A percentile compares a stretch with the other conserved stretches of the same genome.
These are phyloP conservation scores for Fusarium verticillioides DNA, from an alignment of 2,329 filamentous ascomycete genomes.

Conservation along the genomic window DNA sequence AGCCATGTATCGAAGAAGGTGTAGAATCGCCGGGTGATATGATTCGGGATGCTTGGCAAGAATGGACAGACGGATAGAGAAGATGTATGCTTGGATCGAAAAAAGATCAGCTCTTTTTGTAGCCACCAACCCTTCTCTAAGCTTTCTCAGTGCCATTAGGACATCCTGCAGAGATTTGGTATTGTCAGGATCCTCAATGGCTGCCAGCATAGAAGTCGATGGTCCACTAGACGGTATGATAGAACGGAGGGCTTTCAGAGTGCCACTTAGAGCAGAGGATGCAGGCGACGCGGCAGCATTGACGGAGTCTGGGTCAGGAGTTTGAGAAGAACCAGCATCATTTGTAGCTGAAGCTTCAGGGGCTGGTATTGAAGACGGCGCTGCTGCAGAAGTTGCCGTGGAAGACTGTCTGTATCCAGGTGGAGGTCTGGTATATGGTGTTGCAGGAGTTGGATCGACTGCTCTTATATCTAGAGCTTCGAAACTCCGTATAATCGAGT, in stretches of 20 bases:
- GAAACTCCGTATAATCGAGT: conserved; percentile 80
- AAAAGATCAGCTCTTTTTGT: conserved; percentile 82
- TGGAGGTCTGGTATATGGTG: conserved; percentile 16
- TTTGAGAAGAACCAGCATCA: neutral
- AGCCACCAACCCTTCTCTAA: conserved; percentile 89
- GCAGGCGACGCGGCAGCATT: neutral
- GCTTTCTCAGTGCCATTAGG: conserved; percentile 86
- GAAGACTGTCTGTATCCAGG: conserved; percentile 9
- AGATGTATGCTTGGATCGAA: conserved; percentile 88
- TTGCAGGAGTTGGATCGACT: conserved; percentile 22
- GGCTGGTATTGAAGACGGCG: neutral
- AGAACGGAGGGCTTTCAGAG: conserved; percentile 15
- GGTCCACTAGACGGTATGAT: conserved; percentile 26
- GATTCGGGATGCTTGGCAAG: conserved; percentile 85
- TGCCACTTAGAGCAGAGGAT: conserved; percentile 11
- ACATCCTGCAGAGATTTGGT: conserved; percentile 77
- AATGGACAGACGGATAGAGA: conserved; percentile 86
- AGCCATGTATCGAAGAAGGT: conserved; percentile 80
- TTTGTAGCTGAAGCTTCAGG: neutral
- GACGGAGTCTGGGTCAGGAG: neutral
- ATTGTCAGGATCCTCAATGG: conserved; percentile 48
- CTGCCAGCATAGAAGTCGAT: conserved; percentile 23
- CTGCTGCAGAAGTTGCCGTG: neutral
- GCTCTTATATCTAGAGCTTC: conserved; percentile 63
- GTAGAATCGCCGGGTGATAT: conserved; percentile 86